These are phyloP conservation scores for Paraphaeosphaeria minitans DNA, from an alignment of 2,329 filamentous ascomycete genomes.

Conservation along the genomic window DNA sequence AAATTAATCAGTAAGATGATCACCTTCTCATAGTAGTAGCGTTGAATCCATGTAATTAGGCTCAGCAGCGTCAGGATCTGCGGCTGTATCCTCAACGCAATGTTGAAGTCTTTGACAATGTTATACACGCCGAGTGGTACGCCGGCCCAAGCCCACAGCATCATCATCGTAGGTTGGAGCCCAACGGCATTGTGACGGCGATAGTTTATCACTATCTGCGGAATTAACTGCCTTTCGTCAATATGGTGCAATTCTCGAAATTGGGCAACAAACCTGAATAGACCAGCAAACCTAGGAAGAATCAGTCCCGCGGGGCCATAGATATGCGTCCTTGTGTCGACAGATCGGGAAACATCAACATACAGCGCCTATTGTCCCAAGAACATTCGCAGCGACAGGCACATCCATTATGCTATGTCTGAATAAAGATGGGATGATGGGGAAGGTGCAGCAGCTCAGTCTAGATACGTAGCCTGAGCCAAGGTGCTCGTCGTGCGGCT, in stretches of 20 bases:
- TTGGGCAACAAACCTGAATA: slow-evolving; percentile 55
- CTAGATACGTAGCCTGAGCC: background rate
- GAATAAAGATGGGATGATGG: slow-evolving; percentile 8
- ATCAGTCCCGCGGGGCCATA: slow-evolving; percentile 13
- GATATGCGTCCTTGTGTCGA: background rate
- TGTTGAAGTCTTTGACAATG: slow-evolving; percentile 59
- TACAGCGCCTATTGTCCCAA: slow-evolving; percentile 65
- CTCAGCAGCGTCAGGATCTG: slow-evolving; percentile 61
- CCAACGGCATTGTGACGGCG: slow-evolving; percentile 68
- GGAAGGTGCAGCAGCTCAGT: background rate
- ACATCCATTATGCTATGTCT: slow-evolving; percentile 55
- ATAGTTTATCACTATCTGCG: slow-evolving; percentile 72
- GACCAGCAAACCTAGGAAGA: slow-evolving; percentile 63
- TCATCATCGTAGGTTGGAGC: slow-evolving; percentile 72
- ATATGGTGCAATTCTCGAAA: background rate
- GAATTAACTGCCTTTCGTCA: slow-evolving; percentile 60
- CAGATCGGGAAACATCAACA: slow-evolving; percentile 17
- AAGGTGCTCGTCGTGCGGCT: background rate
- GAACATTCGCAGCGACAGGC: slow-evolving; percentile 61
- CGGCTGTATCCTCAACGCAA: slow-evolving; percentile 61
- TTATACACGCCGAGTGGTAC: slow-evolving; percentile 69
- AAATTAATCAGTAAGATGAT: background rate
- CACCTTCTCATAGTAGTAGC: slow-evolving; percentile 58
- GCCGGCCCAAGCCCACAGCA: slow-evolving; percentile 71
- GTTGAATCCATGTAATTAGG: slow-evolving; percentile 61